These are phyloP conservation scores for Boletus barrowsii DNA, from an alignment of 768 basidiomycete species.

Conservation along the genomic window DNA sequence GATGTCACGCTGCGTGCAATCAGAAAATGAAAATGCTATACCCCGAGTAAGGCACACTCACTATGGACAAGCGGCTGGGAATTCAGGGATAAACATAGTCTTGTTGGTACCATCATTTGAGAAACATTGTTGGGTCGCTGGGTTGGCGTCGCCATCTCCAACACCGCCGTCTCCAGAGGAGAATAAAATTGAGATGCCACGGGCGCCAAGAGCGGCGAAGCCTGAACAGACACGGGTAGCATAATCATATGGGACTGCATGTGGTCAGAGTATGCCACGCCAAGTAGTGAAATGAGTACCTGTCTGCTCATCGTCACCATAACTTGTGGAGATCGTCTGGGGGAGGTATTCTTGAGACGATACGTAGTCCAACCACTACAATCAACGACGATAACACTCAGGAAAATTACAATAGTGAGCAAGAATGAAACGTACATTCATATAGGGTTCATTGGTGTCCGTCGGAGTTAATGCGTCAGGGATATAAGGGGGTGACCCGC, in stretches of 20 bases:
- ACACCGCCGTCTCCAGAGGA: conserved; percentile 69
- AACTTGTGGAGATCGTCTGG: conserved; percentile 67
- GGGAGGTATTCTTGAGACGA: conserved; percentile 45
- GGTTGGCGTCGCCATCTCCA: conserved; percentile 57
- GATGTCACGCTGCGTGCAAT: conserved; percentile 53
- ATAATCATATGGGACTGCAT: conserved; percentile 52
- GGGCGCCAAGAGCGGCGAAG: conserved; percentile 66
- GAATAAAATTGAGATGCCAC: conserved; percentile 64
- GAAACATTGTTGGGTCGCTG: conserved; percentile 49
- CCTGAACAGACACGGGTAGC: conserved; percentile 55
- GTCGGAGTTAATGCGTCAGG: conserved; percentile 41
- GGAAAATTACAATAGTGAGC: neutral
- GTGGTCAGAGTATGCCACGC: neutral
- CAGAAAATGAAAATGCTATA: neutral
- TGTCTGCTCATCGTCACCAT: conserved; percentile 71
- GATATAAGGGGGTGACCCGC: conserved; percentile 56
- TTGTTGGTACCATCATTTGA: conserved; percentile 57
- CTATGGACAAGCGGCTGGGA: conserved; percentile 64
- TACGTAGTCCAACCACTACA: conserved; percentile 63
- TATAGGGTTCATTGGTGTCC: conserved; percentile 50
- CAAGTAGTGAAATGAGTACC: conserved; percentile 31
- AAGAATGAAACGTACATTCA: conserved; percentile 30
- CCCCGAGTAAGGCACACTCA: conserved; percentile 20
- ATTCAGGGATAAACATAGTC: conserved; percentile 53
- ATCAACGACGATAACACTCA: conserved; percentile 2